Evolutionary conservation across 139 green algal species (phyloP).

Genomic region (Zygnema circumcarinatum): DNA sequence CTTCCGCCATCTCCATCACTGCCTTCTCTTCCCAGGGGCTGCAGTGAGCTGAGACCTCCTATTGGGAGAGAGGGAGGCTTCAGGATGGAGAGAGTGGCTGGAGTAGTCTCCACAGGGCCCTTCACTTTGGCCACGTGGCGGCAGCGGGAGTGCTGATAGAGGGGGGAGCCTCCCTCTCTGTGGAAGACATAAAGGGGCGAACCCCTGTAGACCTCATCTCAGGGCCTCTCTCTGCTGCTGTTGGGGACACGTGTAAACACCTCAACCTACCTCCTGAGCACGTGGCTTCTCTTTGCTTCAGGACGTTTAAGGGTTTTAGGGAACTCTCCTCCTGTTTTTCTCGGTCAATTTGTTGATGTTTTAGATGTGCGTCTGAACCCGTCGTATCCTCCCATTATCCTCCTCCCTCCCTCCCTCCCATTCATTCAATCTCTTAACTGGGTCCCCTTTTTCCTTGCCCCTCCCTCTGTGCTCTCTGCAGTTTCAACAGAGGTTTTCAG

Average conservation of each 20-base stretch:
- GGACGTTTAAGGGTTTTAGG: no score
- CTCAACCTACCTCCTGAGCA: no score
- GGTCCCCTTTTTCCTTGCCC: not conserved
- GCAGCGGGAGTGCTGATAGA: conserved; percentile 74
- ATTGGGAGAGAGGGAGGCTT: no score
- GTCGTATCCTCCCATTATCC: not conserved
- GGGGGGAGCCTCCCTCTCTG: conserved; percentile 60
- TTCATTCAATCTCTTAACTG: not conserved
- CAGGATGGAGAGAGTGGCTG: conserved; percentile 66
- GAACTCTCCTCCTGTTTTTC: not conserved
- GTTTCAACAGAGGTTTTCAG: conserved; percentile 71
- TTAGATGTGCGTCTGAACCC: not conserved
- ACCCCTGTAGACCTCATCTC: conserved; percentile 86
- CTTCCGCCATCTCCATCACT: not conserved
- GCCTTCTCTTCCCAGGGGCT: no score
- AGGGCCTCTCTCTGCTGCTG: conserved; percentile 59
- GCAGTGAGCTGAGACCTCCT: no score
- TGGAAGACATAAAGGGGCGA: conserved; percentile 65
- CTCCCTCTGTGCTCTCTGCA: conserved; percentile 18
- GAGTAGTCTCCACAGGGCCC: conserved; percentile 82
- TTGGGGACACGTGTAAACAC: not conserved
- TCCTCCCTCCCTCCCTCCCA: not conserved
- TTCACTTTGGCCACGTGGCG: conserved; percentile 85
- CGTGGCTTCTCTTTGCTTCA: no score
- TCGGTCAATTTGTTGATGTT: not conserved